Percentiles rank a stretch among this genome's conserved stretches.
These are phyloP conservation scores for Mycena galericulata DNA, from an alignment of 768 basidiomycete species.

Conservation along the genomic window DNA sequence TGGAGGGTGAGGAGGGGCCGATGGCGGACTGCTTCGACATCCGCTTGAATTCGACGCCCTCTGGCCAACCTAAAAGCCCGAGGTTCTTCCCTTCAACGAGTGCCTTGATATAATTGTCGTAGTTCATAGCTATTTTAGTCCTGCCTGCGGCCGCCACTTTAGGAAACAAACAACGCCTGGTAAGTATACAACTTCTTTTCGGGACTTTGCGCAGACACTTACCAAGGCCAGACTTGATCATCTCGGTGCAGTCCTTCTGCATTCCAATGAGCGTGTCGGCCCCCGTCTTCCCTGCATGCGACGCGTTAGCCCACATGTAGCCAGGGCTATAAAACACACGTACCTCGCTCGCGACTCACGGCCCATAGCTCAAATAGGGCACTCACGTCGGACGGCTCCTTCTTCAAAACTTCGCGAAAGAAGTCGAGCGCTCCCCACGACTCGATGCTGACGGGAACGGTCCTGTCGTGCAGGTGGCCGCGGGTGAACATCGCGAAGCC, in stretches of 20 bases:
- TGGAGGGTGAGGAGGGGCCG: neutral
- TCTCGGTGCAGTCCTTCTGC: constrained; percentile 8
- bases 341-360: constrained; percentile 15
- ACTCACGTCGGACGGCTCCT: neutral
- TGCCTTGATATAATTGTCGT: constrained; percentile 27
- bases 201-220: neutral
- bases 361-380: constrained; percentile 28
- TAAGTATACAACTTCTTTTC: no score
- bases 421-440: constrained; percentile 7
- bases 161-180: neutral
- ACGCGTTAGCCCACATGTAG: neutral
- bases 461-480: neutral
- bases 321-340: neutral
- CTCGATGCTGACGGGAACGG: neutral
- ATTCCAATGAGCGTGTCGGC: no score
- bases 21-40: no score
- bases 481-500: no score
- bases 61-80: constrained; percentile 34
- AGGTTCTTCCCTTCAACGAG: constrained; percentile 28
- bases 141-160: neutral
- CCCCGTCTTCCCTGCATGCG: neutral
- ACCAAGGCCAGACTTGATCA: constrained; percentile 26
- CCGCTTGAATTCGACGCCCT: constrained; percentile 23
- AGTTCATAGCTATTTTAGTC: constrained; percentile 32
- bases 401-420: constrained; percentile 6